These are phyloP conservation scores for Vanderwaltozyma yarrowii DNA, from an alignment of 805 yeast genomes.

Conservation along the genomic window DNA sequence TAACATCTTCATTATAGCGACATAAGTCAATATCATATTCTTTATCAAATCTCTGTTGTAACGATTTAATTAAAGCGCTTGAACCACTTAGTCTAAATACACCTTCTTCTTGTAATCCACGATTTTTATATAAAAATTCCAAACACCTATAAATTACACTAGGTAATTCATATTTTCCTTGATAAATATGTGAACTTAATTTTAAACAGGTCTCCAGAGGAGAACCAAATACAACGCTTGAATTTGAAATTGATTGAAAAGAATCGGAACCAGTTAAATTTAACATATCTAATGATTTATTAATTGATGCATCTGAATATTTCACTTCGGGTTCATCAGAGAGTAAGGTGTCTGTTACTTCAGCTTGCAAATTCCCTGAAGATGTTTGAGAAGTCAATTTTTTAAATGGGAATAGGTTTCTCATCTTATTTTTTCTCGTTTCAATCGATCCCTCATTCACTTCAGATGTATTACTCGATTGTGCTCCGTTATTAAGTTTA, in stretches of 20 bases:
- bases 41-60: constrained; percentile 60
- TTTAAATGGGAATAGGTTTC: constrained; percentile 52
- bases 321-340: constrained; percentile 6
- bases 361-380: background rate
- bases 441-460: background rate
- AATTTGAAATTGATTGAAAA: background rate
- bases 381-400: constrained; percentile 17
- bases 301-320: constrained; percentile 17
- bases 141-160: constrained; percentile 72
- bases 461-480: background rate
- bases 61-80: constrained; percentile 57
- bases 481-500: background rate
- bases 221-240: constrained; percentile 46
- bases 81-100: constrained; percentile 86
- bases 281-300: constrained; percentile 25
- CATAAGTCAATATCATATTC: constrained; percentile 61
- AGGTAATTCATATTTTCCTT: constrained; percentile 40
- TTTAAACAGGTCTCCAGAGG: constrained; percentile 43
- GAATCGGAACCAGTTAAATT: constrained; percentile 7
- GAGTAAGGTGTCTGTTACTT: too few species aligned
- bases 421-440: constrained; percentile 34
- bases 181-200: constrained; percentile 38
- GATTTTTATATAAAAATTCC: constrained; percentile 50
- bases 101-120: constrained; percentile 80
- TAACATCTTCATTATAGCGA: constrained; percentile 16